phyloP scores from a whole-genome alignment of 2,329 filamentous ascomycete genomes.

The Monilinia polystroma region DNA sequence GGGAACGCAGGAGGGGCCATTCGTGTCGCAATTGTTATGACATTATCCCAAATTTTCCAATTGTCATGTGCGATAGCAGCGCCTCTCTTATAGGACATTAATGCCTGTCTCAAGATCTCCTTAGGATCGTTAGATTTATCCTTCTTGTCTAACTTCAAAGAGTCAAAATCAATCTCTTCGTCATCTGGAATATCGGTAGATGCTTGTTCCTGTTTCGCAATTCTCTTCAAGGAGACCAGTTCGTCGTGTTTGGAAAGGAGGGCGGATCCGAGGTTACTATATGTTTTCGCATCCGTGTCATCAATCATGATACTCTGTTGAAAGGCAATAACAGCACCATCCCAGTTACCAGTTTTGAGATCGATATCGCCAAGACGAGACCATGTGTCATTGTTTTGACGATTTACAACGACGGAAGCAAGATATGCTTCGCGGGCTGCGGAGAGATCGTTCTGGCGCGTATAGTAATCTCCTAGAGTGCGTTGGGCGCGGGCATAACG shows the following conservation, averaged over 20 bases:
- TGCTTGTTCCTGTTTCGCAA: conserved; percentile 39
- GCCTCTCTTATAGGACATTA: conserved; percentile 83
- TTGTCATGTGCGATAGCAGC: conserved; percentile 80
- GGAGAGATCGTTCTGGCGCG: conserved; percentile 62
- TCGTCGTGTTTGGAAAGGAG: conserved; percentile 68
- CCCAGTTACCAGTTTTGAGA: conserved; percentile 73
- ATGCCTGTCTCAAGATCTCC: conserved; percentile 66
- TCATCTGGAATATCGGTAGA: conserved; percentile 23
- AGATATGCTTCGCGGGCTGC: conserved; percentile 76
- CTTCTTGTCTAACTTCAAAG: conserved; percentile 31
- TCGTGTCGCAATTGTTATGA: conserved; percentile 80
- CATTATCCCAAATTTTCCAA: conserved; percentile 95
- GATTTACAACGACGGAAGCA: conserved; percentile 74
- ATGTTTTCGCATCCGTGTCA: conserved; percentile 85
- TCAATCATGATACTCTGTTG: conserved; percentile 79
- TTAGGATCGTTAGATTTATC: conserved; percentile 37
- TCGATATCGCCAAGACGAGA: conserved; percentile 86
- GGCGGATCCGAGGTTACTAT: conserved; percentile 90
- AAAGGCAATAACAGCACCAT: conserved; percentile 80
- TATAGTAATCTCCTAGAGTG: conserved; percentile 77
- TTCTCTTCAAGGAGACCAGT: conserved; percentile 43
- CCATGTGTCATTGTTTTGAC: conserved; percentile 82
- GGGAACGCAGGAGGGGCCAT: conserved; percentile 70
- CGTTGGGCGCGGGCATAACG: conserved; percentile 86
- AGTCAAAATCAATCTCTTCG: conserved; percentile 10